A percentile compares a stretch with the other conserved stretches of the same genome.
Evolutionary conservation across 2,329 filamentous ascomycete genomes (phyloP).

Genomic region (Neoscytalidium dimidiatum): DNA sequence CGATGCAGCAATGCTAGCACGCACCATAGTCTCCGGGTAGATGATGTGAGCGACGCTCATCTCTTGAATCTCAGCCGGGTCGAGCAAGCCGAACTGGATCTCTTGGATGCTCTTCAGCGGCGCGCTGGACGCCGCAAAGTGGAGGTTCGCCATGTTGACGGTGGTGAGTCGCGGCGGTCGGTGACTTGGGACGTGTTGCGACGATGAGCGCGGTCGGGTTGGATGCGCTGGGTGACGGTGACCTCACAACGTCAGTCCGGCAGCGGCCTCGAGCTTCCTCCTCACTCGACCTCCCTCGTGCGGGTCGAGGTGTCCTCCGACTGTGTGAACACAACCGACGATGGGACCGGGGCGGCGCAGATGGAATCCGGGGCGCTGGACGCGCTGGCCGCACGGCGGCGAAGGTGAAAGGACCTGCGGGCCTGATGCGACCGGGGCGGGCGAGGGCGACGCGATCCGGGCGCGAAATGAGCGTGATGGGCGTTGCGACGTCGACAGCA

Average conservation of each 20-base stretch:
- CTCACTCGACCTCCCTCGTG: conserved; percentile 7
- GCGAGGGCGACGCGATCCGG: conserved; percentile 15
- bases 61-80: conserved; percentile 97
- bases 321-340: background rate
- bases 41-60: conserved; percentile 97
- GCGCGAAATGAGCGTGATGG: conserved; percentile 19
- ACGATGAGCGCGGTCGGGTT: background rate
- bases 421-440: conserved; percentile 16
- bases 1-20: conserved; percentile 18
- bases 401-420: conserved; percentile 29
- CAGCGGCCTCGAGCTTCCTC: conserved; percentile 8
- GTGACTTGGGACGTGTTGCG: background rate
- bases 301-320: background rate
- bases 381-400: conserved; percentile 28
- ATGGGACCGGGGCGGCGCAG: conserved; percentile 14
- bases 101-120: conserved; percentile 97
- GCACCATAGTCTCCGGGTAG: conserved; percentile 95
- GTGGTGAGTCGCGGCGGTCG: background rate
- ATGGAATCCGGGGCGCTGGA: conserved; percentile 32
- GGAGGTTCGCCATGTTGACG: conserved; percentile 74
- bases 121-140: conserved; percentile 89
- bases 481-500: conserved; percentile 30
- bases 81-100: conserved; percentile 97
- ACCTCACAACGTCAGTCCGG: conserved; percentile 8
- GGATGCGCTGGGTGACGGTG: conserved; percentile 5